phyloP scores from a whole-genome alignment of 352 stramenopile species.

The Globisporangium cylindrosporum region DNA sequence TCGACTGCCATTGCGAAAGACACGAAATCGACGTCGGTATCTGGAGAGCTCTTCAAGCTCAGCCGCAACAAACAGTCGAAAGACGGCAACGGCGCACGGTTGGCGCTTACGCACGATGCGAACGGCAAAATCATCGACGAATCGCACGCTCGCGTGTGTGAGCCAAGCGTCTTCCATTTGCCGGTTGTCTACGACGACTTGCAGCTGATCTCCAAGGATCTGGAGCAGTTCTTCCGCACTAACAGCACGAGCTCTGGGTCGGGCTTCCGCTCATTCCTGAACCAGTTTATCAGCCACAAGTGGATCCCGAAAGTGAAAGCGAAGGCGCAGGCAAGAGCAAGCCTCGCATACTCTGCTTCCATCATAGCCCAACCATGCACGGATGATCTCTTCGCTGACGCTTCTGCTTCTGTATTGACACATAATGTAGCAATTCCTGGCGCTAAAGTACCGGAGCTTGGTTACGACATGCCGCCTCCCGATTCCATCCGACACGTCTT shows the following conservation, averaged over 20 bases:
- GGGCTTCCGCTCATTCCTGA: slow-evolving; percentile 52
- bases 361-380: neutral
- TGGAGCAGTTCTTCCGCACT: slow-evolving; percentile 45
- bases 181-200: slow-evolving; percentile 73
- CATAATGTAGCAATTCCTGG: slow-evolving; percentile 42
- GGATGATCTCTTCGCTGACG: neutral
- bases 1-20: slow-evolving; percentile 20
- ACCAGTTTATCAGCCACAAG: slow-evolving; percentile 61
- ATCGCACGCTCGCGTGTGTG: slow-evolving; percentile 45
- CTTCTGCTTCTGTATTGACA: neutral
- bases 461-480: slow-evolving; percentile 46
- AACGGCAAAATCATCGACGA: slow-evolving; percentile 24
- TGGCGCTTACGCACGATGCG: slow-evolving; percentile 23
- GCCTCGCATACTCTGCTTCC: neutral
- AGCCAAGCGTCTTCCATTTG: slow-evolving; percentile 74
- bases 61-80: slow-evolving; percentile 54
- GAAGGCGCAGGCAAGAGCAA: slow-evolving; percentile 39
- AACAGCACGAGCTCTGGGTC: slow-evolving; percentile 26
- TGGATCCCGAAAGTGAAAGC: slow-evolving; percentile 77
- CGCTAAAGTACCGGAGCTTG: slow-evolving; percentile 46
- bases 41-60: slow-evolving; percentile 52
- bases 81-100: slow-evolving; percentile 22
- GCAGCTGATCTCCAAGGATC: slow-evolving; percentile 51
- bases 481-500: slow-evolving; percentile 69
- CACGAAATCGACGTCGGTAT: slow-evolving; percentile 12